A percentile compares a stretch with the other conserved stretches of the same genome.
These are phyloP conservation scores for Sarcomyxa edulis DNA, from an alignment of 768 basidiomycete species.

Conservation along the genomic window DNA sequence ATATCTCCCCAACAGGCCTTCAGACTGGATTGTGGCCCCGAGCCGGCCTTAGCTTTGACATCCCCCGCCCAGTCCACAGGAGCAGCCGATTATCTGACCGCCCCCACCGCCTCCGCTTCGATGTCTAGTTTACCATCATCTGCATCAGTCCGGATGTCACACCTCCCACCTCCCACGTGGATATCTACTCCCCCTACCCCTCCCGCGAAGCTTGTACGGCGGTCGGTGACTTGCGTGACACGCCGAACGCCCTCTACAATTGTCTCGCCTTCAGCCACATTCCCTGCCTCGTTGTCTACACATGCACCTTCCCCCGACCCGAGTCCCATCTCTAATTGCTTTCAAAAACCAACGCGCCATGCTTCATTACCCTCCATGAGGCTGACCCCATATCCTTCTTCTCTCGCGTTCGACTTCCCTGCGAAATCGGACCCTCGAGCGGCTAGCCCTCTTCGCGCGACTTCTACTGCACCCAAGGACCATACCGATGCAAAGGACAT, in stretches of 20 bases:
- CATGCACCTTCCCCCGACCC: constrained; percentile 17
- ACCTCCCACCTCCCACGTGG: constrained; percentile 42
- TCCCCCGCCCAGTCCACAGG: neutral
- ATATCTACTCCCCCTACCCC: constrained; percentile 57
- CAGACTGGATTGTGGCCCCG: too few relatives aligned
- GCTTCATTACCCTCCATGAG: constrained; percentile 37
- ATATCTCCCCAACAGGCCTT: too few relatives aligned
- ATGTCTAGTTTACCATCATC: neutral
- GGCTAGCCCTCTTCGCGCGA: constrained; percentile 3
- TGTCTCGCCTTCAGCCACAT: constrained; percentile 40
- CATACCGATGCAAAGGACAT: constrained; percentile 2
- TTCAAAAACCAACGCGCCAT: constrained; percentile 34
- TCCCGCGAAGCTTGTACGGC: constrained; percentile 35
- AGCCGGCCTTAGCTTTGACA: constrained; percentile 1
- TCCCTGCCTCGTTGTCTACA: constrained; percentile 33
- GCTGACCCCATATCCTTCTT: neutral
- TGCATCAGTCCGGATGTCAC: neutral
- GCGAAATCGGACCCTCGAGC: neutral
- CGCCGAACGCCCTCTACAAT: constrained; percentile 22
- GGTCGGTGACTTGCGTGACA: constrained; percentile 28
- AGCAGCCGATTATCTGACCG: neutral
- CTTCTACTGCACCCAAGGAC: too few relatives aligned
- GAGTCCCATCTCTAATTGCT: constrained; percentile 13
- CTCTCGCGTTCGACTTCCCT: neutral
- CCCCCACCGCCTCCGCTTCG: constrained; percentile 4